A percentile compares a stretch with the other conserved stretches of the same genome.
These are phyloP conservation scores for Zizania latifolia DNA, from an alignment of 176 grass and related monocot species.

Conservation along the genomic window DNA sequence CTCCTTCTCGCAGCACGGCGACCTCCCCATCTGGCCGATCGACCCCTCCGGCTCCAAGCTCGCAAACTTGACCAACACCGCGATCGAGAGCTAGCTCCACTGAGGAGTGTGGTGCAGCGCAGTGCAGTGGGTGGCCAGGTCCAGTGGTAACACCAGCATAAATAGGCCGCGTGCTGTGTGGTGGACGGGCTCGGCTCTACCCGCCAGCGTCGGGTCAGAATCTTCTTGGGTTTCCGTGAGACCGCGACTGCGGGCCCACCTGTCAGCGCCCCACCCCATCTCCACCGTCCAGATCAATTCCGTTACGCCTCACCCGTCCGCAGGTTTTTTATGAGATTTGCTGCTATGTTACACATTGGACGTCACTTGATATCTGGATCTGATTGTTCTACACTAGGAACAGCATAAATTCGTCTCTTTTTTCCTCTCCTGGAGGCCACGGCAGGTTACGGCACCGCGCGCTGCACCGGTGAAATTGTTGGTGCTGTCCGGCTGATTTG, in stretches of 20 bases:
- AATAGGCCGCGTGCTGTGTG: constrained; percentile 12
- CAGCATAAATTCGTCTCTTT: too few species aligned
- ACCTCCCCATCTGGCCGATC: constrained; percentile 27
- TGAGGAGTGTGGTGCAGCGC: neutral
- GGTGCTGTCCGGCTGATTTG: neutral
- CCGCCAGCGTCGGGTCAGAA: constrained; percentile 6
- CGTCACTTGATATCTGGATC: too few species aligned
- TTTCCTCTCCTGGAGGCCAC: too few species aligned
- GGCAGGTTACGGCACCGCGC: too few species aligned
- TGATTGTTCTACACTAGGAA: too few species aligned
- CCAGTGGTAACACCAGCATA: constrained; percentile 19
- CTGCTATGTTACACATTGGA: too few species aligned
- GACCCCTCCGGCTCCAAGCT: neutral
- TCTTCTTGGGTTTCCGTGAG: constrained; percentile 31
- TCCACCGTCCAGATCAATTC: neutral
- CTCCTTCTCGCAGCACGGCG: constrained; percentile 59
- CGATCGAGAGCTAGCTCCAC: neutral
- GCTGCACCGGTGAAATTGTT: too few species aligned
- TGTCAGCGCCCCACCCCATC: neutral
- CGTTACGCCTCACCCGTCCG: neutral
- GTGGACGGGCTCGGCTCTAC: neutral
- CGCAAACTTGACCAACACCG: neutral
- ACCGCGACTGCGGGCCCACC: neutral
- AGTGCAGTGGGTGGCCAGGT: neutral
- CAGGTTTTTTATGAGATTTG: too few species aligned